These are phyloP conservation scores for Quillaja saponaria DNA, from an alignment of 306 rosid species.

Conservation along the genomic window DNA sequence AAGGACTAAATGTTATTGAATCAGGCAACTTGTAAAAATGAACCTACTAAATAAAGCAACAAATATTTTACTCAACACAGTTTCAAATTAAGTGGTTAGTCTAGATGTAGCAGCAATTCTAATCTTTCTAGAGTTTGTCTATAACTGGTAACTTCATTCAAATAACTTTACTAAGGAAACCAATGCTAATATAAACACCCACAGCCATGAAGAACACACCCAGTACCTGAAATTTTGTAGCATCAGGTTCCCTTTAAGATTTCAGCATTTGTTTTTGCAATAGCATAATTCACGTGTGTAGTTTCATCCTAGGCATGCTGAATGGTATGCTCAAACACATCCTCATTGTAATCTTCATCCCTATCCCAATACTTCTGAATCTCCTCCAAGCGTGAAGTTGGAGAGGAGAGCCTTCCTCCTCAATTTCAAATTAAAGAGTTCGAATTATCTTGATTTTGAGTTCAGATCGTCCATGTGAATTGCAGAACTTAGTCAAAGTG, in stretches of 20 bases:
- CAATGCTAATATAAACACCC: constrained; percentile 19
- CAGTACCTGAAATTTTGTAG: constrained; percentile 66
- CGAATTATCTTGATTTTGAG: too few species aligned
- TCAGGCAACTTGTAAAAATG: not conserved
- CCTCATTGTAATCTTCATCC: constrained; percentile 83
- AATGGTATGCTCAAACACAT: constrained; percentile 45
- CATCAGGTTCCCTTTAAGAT: constrained; percentile 65
- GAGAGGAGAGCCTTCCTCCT: too few species aligned
- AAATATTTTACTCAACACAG: not conserved
- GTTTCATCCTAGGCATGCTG: constrained; percentile 34
- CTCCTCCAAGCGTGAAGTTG: constrained; percentile 57
- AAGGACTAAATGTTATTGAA: too few species aligned
- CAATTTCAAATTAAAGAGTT: too few species aligned
- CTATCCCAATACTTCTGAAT: constrained; percentile 92
- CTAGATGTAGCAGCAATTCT: constrained; percentile 15
- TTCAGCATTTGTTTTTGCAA: constrained; percentile 30
- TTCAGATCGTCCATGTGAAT: too few species aligned
- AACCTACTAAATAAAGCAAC: constrained; percentile 14
- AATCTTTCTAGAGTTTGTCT: constrained; percentile 20
- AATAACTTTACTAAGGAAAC: constrained; percentile 20
- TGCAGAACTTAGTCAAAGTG: too few species aligned
- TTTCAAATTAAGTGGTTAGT: constrained; percentile 12
- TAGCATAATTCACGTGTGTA: constrained; percentile 32
- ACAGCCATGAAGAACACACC: constrained; percentile 14
- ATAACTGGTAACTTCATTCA: not conserved